Conservation (phyloP, 805 yeast species). For the Candida piceae region DNA sequence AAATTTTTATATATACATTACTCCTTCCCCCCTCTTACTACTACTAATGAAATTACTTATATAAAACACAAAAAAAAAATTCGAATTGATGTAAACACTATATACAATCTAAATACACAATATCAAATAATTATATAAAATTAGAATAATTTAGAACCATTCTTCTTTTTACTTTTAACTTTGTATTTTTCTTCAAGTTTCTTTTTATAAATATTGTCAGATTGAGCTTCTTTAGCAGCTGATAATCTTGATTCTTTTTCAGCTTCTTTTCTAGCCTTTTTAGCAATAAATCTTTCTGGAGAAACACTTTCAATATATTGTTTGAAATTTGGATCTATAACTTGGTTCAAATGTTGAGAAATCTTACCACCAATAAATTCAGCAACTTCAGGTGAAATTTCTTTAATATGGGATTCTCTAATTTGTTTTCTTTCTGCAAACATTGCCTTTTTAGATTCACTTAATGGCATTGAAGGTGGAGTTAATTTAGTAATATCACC, state of each 20-base stretch:
- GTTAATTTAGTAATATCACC: conserved; percentile 56
- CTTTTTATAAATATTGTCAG: conserved; percentile 16
- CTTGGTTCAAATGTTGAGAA: conserved; percentile 30
- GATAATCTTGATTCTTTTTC: conserved; percentile 16
- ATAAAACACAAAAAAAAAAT: no score
- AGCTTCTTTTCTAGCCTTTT: conserved; percentile 12
- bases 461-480: conserved; percentile 75
- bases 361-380: conserved; percentile 40
- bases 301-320: conserved; percentile 24
- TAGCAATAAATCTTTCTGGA: conserved; percentile 19
- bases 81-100: no score
- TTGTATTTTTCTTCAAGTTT: conserved; percentile 18
- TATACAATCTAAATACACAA: neutral
- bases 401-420: conserved; percentile 38
- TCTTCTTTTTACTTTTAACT: conserved; percentile 14
- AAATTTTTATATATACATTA: no score
- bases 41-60: no score
- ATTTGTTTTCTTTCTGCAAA: conserved; percentile 46
- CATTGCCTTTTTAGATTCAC: conserved; percentile 57
- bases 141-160: conserved; percentile 9
- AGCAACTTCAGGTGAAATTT: conserved; percentile 38
- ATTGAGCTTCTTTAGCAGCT: conserved; percentile 19
- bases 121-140: neutral
- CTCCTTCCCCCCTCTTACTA: no score
- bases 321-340: conserved; percentile 29